Conservation (phyloP, 2,329 filamentous ascomycete genomes). For the Aspergillus sclerotialis region DNA sequence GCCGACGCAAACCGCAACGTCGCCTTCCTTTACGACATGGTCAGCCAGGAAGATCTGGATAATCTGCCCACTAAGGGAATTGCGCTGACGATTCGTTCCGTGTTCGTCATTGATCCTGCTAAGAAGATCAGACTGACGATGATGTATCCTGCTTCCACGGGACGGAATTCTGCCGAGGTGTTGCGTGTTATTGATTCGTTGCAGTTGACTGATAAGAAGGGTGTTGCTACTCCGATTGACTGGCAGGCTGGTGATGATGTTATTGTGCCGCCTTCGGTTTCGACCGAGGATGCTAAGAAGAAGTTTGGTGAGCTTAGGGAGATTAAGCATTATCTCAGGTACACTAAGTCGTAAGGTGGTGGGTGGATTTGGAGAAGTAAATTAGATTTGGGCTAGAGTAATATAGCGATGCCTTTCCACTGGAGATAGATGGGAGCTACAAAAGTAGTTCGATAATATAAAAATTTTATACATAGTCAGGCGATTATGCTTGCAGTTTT, state of each 20-base stretch:
- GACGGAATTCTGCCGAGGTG: slow-evolving; percentile 73
- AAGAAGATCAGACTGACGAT: slow-evolving; percentile 92
- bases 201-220: slow-evolving; percentile 80
- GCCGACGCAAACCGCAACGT: slow-evolving; percentile 74
- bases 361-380: no score
- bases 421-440: no score
- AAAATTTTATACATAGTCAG: no score
- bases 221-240: slow-evolving; percentile 82
- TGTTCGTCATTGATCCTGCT: slow-evolving; percentile 88
- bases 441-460: no score
- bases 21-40: slow-evolving; percentile 72
- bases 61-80: slow-evolving; percentile 70
- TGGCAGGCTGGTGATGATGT: slow-evolving; percentile 86
- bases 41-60: slow-evolving; percentile 73
- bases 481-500: no score
- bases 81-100: slow-evolving; percentile 84
- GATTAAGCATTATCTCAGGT: slow-evolving; percentile 48
- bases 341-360: slow-evolving; percentile 18
- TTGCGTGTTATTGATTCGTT: slow-evolving; percentile 72
- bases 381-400: no score
- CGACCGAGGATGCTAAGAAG: slow-evolving; percentile 76
- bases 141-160: slow-evolving; percentile 85
- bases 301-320: slow-evolving; percentile 70
- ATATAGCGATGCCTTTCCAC: no score
- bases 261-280: slow-evolving; percentile 78